These are phyloP conservation scores for Endoconidiophora polonica DNA, from an alignment of 2,329 filamentous ascomycete genomes.

Conservation along the genomic window DNA sequence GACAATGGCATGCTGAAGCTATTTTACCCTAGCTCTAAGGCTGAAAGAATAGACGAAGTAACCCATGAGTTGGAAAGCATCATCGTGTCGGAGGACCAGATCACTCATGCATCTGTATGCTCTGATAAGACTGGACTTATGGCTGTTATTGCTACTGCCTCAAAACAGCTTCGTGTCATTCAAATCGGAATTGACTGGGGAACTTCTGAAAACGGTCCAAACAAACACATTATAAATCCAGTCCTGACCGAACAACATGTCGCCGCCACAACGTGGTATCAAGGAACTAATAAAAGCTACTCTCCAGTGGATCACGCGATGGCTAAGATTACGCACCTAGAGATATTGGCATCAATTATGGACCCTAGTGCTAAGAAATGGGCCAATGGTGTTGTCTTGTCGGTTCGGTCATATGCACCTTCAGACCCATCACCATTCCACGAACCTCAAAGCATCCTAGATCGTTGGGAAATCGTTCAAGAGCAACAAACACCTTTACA, in stretches of 20 bases:
- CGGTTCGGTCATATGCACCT: conserved; percentile 11
- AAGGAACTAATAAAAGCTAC: conserved; percentile 26
- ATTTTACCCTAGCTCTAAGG: conserved; percentile 60
- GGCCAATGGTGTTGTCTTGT: conserved; percentile 10
- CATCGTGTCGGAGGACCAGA: conserved; percentile 53
- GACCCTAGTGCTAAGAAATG: conserved; percentile 39
- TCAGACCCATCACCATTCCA: conserved; percentile 34
- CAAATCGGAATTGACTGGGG: conserved; percentile 63
- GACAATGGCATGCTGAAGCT: conserved; percentile 57
- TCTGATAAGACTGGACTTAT: conserved; percentile 57
- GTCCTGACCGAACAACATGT: conserved; percentile 38
- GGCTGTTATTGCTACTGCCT: conserved; percentile 50
- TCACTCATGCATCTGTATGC: conserved; percentile 63
- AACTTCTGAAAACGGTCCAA: conserved; percentile 36
- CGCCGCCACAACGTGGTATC: conserved; percentile 41
- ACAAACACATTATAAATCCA: conserved; percentile 32
- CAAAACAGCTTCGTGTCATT: conserved; percentile 57
- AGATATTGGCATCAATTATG: conserved; percentile 50
- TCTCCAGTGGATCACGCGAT: conserved; percentile 32
- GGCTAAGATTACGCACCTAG: conserved; percentile 54
- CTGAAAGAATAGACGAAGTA: conserved; percentile 49
- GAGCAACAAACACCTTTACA: conserved; percentile 52
- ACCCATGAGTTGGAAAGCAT: conserved; percentile 59
- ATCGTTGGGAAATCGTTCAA: conserved; percentile 65
- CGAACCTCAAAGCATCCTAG: conserved; percentile 55